phyloP scores from a whole-genome alignment of 2,329 filamentous ascomycete species.

The Fusarium sarcochroum region DNA sequence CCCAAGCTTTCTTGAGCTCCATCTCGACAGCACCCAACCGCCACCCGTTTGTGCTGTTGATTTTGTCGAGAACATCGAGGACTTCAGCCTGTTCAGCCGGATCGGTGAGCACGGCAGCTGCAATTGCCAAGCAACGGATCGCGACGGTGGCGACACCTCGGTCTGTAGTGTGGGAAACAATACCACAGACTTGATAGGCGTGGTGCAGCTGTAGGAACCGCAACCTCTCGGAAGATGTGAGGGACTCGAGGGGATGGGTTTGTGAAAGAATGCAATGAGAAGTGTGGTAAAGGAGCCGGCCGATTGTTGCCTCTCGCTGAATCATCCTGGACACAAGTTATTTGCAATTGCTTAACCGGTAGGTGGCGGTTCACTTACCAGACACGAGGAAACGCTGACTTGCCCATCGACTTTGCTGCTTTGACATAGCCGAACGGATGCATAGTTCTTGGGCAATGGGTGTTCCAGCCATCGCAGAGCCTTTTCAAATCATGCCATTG shows the following conservation, averaged over 20 bases:
- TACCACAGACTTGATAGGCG: constrained; percentile 88
- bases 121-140: constrained; percentile 83
- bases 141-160: constrained; percentile 83
- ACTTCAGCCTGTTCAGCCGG: constrained; percentile 85
- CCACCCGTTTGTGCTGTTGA: constrained; percentile 84
- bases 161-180: constrained; percentile 87
- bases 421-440: constrained; percentile 84
- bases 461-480: constrained; percentile 88
- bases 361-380: constrained; percentile 69
- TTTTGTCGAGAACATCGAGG: constrained; percentile 80
- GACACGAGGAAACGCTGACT: constrained; percentile 86
- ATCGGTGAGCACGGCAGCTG: constrained; percentile 78
- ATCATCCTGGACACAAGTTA: constrained; percentile 72
- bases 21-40: constrained; percentile 78
- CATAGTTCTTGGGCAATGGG: constrained; percentile 86
- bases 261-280: constrained; percentile 85
- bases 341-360: background rate
- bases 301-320: constrained; percentile 84
- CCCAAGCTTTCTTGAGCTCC: constrained; percentile 83
- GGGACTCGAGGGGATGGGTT: constrained; percentile 78
- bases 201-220: constrained; percentile 78
- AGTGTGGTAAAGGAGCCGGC: constrained; percentile 90
- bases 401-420: constrained; percentile 74
- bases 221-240: constrained; percentile 75
- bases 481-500: constrained; percentile 86